A percentile compares a stretch with the other conserved stretches of the same genome.
Evolutionary conservation across 179 eudicot species (phyloP).

Genomic region (Gypsophila paniculata): DNA sequence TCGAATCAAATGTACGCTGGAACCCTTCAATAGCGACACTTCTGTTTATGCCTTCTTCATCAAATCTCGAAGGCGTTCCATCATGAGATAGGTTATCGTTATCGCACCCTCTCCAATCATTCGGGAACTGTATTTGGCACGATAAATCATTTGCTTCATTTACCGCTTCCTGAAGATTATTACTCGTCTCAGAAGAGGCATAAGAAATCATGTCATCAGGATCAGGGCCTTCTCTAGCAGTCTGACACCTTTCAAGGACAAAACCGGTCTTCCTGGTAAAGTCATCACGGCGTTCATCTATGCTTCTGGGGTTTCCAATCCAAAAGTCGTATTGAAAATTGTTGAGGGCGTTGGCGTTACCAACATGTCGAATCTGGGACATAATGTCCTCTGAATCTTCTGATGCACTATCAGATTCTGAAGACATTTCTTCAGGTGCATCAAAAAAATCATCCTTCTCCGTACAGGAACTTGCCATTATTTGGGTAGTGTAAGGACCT

Average conservation of each 20-base stretch:
- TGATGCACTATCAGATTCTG: conserved; percentile 43
- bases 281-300: conserved; percentile 55
- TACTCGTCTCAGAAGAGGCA: conserved; percentile 18
- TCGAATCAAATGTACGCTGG: conserved; percentile 30
- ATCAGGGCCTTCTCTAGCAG: conserved; percentile 35
- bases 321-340: conserved; percentile 51
- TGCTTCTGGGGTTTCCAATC: conserved; percentile 50
- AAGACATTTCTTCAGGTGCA: conserved; percentile 45
- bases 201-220: conserved; percentile 20
- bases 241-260: conserved; percentile 33
- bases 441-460: conserved; percentile 52
- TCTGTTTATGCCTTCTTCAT: conserved; percentile 34
- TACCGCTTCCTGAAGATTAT: background rate
- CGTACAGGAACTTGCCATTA: conserved; percentile 17
- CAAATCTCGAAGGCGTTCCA: conserved; percentile 26
- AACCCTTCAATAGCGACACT: conserved; percentile 31
- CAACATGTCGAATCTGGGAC: conserved; percentile 22
- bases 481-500: background rate
- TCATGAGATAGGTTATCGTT: conserved; percentile 25
- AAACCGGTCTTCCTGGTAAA: conserved; percentile 56
- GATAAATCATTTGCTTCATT: conserved; percentile 17
- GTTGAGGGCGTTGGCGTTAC: conserved; percentile 16
- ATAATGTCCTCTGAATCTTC: conserved; percentile 22
- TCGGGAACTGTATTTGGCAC: conserved; percentile 29
- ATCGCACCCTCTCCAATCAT: conserved; percentile 31